Evolutionary conservation across 2,329 filamentous ascomycete genomes (phyloP), one percentile per base, ranked within the genome.

Genomic region (Thelonectria rubi): DNA sequence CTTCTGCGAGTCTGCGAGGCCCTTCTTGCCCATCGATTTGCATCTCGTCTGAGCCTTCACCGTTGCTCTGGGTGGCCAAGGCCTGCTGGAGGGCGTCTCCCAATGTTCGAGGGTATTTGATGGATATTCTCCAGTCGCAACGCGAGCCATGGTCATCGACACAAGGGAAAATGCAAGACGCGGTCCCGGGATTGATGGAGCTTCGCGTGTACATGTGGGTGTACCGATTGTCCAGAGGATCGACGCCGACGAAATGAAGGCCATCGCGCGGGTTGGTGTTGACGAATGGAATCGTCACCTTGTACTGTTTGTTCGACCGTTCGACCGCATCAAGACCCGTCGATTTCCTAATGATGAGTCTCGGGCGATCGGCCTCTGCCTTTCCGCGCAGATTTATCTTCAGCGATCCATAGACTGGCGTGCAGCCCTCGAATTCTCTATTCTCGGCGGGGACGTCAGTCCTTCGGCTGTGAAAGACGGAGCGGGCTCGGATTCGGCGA

Each of bases 201-300:
- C 94, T 93, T 42, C 89, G 90, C 0, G 94, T 97, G 76, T 97
- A 99, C 50, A 92, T 89, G 79, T 99, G 94, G 0, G 95, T 93
- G 75, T 94, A 99, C 63, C 94, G 87, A 58, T 83, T 83, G 74
- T 97, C 94, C 52, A 89, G 86, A 58, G 89, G 88, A 46, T 93
- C 88, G 39, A 95, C 86, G 4, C 95, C 94, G 15, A 96, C 92
- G 77, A 97, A 99, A 63, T 97, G 94, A 60, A 98, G 77, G 20
- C 93, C 94, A 75, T 99, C 95, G 47, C 92, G 86, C 52, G 94
- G 89, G 68, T 87, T 87, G 52, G 87, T 87, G 34, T 92, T 87
- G 20, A 84, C 81, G 73, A 97, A 99, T 34, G 95, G 91, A 58
- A 97, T 90, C 48, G 80, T 80, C 40, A 88, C 79, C 65, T 77